Base-by-base conservation (phyloP, 768 basidiomycete species). In the Termitomyces sp. region DNA sequence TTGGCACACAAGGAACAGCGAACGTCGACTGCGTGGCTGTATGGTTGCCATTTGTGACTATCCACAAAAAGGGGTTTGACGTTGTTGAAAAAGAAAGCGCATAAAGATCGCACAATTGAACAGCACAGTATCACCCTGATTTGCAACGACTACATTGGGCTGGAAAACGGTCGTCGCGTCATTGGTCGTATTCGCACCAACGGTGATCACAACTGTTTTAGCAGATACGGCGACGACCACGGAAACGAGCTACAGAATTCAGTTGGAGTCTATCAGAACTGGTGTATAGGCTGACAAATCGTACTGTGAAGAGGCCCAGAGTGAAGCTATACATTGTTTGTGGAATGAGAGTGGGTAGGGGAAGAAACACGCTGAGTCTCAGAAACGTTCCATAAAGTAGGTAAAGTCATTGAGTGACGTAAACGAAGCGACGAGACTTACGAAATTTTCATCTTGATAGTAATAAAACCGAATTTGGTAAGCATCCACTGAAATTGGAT, bases 1-100 rank as follows among this genome's bases (percentile, higher is more conserved):
- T 74, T n/a, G 77, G 76, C 51, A 79, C 69, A 63, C 85, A 87
- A 6, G 85, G 86, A 7, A 62, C 60, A 13, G 71, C 74, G 64
- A 86, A 87, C 3, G 76, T 75, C 10, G 85, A 82, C 68, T 85
- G 79, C 0, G 76, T 84, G 40, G 74, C 83, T 32, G 79, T 82
- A 69, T 78, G 81, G 66, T 77, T 81, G 51, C 78, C 80, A 55
- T 74, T 62, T 1, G 78, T 81, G 70, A 85, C 78, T 82, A 60
- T n/a, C 46, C 36, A 33, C 36, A n/a, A 9, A 30, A 38, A 52
- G 46, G 44, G 28, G 30, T 41, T 54, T 41, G 20, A 54, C 14
- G 18, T 26, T 9, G 48, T 28, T 22, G 16, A 32, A 33, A 51
- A 32, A 33, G 30, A 48, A 36, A 26, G 28, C 24, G 8, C 2